Percentiles rank a stretch among this genome's conserved stretches.
phyloP scores from a whole-genome alignment of 2,329 filamentous ascomycete genomes.

The Arthrobotrys sinensis region DNA sequence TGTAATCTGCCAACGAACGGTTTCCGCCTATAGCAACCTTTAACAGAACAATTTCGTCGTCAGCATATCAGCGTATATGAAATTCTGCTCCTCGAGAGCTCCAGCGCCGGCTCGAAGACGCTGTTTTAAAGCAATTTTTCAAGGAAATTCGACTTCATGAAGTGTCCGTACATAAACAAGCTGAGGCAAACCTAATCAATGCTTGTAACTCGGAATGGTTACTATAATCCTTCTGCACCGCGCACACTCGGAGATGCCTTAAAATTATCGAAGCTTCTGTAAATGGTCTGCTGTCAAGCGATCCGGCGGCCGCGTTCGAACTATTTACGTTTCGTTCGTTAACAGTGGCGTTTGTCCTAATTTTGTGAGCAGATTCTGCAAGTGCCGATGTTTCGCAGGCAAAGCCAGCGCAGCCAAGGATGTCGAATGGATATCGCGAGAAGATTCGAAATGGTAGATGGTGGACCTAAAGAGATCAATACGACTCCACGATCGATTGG shows the following conservation, averaged over 20 bases:
- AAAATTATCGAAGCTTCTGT: slow-evolving; percentile 27
- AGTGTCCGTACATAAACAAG: slow-evolving; percentile 32
- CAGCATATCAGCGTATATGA: slow-evolving; percentile 14
- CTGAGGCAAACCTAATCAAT: slow-evolving; percentile 19
- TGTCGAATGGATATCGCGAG: slow-evolving; percentile 19
- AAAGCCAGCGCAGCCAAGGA: slow-evolving; percentile 36
- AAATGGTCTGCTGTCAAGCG: slow-evolving; percentile 20
- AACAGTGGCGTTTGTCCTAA: slow-evolving; percentile 32
- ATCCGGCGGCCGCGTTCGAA: slow-evolving; percentile 19
- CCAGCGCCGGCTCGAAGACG: slow-evolving; percentile 30
- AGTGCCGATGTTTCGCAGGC: slow-evolving; percentile 11
- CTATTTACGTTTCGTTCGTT: slow-evolving; percentile 8
- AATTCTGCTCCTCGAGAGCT: slow-evolving; percentile 11
- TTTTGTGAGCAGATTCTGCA: slow-evolving; percentile 18
- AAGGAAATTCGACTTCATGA: slow-evolving; percentile 7
- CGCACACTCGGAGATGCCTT: slow-evolving; percentile 25
- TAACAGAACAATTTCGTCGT: slow-evolving; percentile 3
- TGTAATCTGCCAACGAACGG: slow-evolving; percentile 31
- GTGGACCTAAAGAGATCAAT: slow-evolving; percentile 18
- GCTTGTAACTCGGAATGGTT: slow-evolving; percentile 22
- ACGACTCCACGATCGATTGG: slow-evolving; percentile 16
- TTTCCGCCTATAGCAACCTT: slow-evolving; percentile 26
- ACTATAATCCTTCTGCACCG: slow-evolving; percentile 28
- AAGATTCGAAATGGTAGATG: slow-evolving; percentile 20
- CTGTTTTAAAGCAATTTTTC: slow-evolving; percentile 25